A percentile compares a stretch with the other conserved stretches of the same genome.
Conservation (phyloP, 148 eudicot species). For the Rhododendron henanense region DNA sequence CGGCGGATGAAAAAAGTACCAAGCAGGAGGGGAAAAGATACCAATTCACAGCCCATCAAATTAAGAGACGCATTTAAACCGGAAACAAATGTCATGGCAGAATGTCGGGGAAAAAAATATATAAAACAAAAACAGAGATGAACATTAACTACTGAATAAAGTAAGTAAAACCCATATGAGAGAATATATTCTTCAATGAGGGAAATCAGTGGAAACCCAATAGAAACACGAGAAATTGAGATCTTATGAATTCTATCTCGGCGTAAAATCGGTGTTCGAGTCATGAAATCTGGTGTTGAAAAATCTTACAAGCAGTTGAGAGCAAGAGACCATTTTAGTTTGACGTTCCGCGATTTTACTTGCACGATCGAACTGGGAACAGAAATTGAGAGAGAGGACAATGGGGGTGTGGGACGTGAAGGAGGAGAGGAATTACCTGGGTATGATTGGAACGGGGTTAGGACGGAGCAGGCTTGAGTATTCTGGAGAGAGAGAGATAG, state of each 20-base stretch:
- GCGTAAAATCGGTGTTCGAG: background rate
- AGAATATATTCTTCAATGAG: background rate
- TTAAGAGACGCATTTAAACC: background rate
- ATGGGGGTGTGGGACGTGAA: slow-evolving; percentile 5
- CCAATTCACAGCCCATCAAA: background rate
- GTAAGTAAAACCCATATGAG: background rate
- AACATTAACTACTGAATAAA: background rate
- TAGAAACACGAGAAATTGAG: background rate
- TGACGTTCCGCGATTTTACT: slow-evolving; percentile 7
- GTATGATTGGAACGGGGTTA: background rate
- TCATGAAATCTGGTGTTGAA: background rate
- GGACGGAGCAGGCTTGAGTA: slow-evolving; percentile 18
- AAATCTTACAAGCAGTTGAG: background rate
- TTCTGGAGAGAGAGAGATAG: slow-evolving; percentile 24
- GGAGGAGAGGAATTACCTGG: slow-evolving; percentile 17
- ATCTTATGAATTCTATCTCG: background rate
- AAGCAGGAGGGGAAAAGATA: background rate
- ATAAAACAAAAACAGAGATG: background rate
- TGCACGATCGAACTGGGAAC: slow-evolving; percentile 6
- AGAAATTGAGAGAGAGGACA: background rate
- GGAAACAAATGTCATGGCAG: background rate
- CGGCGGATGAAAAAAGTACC: background rate
- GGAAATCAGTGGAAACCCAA: background rate
- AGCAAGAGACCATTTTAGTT: background rate
- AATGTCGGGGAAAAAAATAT: background rate